phyloP scores from a whole-genome alignment of 768 basidiomycete genomes.

The Trametes sanguinea region DNA sequence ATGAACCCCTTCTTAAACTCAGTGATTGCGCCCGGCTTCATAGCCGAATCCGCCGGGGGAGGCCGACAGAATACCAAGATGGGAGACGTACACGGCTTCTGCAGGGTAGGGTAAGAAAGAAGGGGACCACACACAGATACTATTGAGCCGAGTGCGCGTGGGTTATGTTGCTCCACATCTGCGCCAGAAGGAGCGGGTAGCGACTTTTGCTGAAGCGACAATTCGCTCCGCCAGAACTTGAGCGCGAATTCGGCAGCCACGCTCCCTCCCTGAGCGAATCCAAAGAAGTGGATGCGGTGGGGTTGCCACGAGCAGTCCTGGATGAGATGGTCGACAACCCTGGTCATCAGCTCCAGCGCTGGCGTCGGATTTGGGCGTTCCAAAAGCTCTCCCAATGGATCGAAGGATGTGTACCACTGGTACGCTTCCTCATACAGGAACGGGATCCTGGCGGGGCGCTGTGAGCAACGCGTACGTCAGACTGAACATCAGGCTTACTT shows the following conservation, averaged over 20 bases:
- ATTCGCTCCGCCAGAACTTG: constrained; percentile 43
- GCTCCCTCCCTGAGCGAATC: constrained; percentile 86
- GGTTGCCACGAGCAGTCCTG: constrained; percentile 65
- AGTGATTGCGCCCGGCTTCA: constrained; percentile 47
- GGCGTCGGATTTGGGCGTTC: constrained; percentile 70
- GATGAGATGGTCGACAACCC: constrained; percentile 57
- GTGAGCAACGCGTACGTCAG: neutral
- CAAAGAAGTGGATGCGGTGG: constrained; percentile 78
- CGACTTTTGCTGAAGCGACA: constrained; percentile 16
- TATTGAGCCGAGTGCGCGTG: constrained; percentile 60
- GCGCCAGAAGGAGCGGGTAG: constrained; percentile 7
- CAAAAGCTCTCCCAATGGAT: constrained; percentile 73
- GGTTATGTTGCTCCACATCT: neutral
- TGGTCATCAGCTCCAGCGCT: constrained; percentile 57
- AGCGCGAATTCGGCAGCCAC: constrained; percentile 71
- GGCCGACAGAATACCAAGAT: constrained; percentile 60
- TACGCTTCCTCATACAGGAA: constrained; percentile 77
- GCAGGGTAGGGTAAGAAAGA: constrained; percentile 72
- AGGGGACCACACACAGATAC: constrained; percentile 72
- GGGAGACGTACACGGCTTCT: constrained; percentile 56
- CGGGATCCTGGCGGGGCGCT: constrained; percentile 56
- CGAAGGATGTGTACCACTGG: constrained; percentile 88
- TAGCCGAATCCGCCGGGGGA: constrained; percentile 44
- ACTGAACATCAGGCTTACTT: constrained; percentile 28
- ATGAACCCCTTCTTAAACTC: constrained; percentile 65